phyloP scores from a whole-genome alignment of 202 grass and related monocot species.

The Panicum virgatum region DNA sequence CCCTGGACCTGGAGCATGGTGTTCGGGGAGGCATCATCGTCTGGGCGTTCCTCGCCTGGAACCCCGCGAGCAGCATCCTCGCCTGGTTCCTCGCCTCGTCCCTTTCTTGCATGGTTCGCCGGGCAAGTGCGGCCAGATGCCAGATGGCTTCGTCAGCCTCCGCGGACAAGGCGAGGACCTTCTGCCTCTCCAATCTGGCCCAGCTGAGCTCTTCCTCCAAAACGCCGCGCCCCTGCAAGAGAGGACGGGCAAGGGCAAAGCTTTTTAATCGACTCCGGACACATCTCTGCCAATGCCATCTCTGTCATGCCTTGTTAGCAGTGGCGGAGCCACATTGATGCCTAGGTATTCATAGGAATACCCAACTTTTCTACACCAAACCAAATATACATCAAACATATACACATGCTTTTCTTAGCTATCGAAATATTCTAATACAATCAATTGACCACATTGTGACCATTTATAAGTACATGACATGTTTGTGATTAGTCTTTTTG shows the following conservation, averaged over 20 bases:
- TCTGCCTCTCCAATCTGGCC: conserved; percentile 40
- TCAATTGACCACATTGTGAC: too few relatives aligned
- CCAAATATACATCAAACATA: too few relatives aligned
- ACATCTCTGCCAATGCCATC: neutral
- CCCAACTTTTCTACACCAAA: too few relatives aligned
- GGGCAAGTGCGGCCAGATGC: neutral
- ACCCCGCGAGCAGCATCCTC: conserved; percentile 8
- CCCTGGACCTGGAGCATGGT: neutral
- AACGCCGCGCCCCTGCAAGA: neutral
- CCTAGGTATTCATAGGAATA: too few relatives aligned
- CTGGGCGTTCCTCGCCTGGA: conserved; percentile 43
- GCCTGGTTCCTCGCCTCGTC: conserved; percentile 26
- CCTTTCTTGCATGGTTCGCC: conserved; percentile 37
- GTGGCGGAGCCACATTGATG: too few relatives aligned
- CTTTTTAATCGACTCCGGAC: neutral
- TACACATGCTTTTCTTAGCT: too few relatives aligned
- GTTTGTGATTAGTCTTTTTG: too few relatives aligned
- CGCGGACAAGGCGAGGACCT: neutral
- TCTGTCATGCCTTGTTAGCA: neutral
- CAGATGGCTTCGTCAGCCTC: conserved; percentile 46
- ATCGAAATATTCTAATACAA: too few relatives aligned
- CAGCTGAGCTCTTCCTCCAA: conserved; percentile 34
- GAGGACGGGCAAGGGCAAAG: neutral
- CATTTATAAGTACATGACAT: too few relatives aligned
- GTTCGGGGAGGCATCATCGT: neutral